Evolutionary conservation across 495 filamentous ascomycete genomes (phyloP), one percentile per base, ranked within the genome.

Genomic region (Talaromyces trachyspermus): DNA sequence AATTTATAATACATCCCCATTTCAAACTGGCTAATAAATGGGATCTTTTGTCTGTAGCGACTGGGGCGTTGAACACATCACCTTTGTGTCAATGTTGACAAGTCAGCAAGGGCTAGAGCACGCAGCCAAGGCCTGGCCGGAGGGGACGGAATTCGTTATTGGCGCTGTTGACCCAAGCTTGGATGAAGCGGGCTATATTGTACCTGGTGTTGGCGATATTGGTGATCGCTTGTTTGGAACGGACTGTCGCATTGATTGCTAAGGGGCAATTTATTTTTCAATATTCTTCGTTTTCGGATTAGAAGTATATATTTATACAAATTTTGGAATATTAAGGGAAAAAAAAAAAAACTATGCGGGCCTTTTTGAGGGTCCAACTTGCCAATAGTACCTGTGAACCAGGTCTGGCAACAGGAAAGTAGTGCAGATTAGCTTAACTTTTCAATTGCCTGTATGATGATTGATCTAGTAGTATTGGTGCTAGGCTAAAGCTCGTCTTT

Each of bases 201-300:
- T 77, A 65, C 89, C 89, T 2, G 89, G 89, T 0, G 57, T 94
- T 49, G 88, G 88, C 1, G 89, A 95, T 71, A 83, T 95, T 49
- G 89, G 89, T 5, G 89, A 95, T 68, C 70, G 89, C 47, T 64
- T 95, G 54, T 95, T 86, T 70, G 75, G 91, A 61, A 95, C 89
- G 37, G 44, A 10, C 32, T 37, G 9, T 46, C 44, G 7, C 44
- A 46, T 15, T 46, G 30, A 46, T 44, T 19, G 14, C 23, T 2
- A 6, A 19, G 20, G 15, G 6, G 38, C 12, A 22, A 14, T 27
- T 2, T 23, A 26, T 25, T 24, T n/a, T n/a, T n/a, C n/a, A n/a
- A n/a, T n/a, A n/a, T n/a, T n/a, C n/a, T n/a, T n/a, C n/a, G n/a
- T n/a, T n/a, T n/a, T n/a, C n/a, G n/a, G n/a, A n/a, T n/a, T n/a